Conservation (phyloP, 2,329 filamentous ascomycete species). For the Xylariomycetidae sp. region DNA sequence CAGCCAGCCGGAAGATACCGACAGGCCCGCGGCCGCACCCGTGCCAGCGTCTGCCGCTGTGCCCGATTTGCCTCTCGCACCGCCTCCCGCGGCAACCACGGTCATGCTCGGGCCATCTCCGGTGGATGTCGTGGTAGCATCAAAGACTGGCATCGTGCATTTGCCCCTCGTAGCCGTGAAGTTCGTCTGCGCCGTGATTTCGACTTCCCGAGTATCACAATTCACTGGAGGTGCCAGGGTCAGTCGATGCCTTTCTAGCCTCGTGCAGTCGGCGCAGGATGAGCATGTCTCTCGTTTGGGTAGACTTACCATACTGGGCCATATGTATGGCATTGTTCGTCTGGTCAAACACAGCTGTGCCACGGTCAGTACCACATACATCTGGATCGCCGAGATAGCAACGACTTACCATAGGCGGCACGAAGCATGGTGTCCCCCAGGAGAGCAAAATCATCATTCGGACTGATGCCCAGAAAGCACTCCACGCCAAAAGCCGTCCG, state of each 20-base stretch:
- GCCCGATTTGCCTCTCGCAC: too few species aligned
- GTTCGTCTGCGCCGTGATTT: constrained; percentile 27
- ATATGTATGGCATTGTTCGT: constrained; percentile 42
- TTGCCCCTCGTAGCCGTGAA: too few species aligned
- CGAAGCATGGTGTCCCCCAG: constrained; percentile 55
- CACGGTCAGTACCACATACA: neutral
- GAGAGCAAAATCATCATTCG: constrained; percentile 41
- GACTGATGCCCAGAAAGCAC: constrained; percentile 46
- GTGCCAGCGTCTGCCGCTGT: too few species aligned
- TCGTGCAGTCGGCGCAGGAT: too few species aligned
- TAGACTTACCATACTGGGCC: constrained; percentile 44
- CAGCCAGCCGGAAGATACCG: too few species aligned
- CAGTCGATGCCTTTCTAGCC: neutral
- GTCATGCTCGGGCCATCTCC: too few species aligned
- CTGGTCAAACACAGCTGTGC: constrained; percentile 44
- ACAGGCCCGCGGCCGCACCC: too few species aligned
- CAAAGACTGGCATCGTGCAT: too few species aligned
- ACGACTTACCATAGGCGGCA: constrained; percentile 41
- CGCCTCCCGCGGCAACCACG: too few species aligned
- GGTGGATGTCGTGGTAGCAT: too few species aligned
- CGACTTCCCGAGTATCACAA: constrained; percentile 38
- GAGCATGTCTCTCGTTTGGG: too few species aligned
- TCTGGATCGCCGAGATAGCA: neutral
- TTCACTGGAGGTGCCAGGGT: neutral
- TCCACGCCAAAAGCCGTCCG: constrained; percentile 18